Evolutionary conservation across 768 basidiomycete genomes (phyloP).

Genomic region (Hericium coralloides): DNA sequence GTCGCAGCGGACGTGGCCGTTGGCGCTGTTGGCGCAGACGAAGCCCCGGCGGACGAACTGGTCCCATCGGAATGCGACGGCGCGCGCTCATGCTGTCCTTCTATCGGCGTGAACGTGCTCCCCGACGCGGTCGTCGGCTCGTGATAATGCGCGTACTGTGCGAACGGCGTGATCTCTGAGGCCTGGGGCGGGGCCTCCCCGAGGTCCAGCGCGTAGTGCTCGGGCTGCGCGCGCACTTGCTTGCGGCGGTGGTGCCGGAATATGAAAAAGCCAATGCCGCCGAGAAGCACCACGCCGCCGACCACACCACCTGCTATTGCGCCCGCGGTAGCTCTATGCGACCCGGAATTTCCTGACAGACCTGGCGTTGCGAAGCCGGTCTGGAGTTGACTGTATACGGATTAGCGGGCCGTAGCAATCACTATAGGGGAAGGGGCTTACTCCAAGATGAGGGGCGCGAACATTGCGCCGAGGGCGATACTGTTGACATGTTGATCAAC

Average conservation of each 20-base stretch:
- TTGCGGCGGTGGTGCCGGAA: background rate
- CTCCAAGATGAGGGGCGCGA: constrained; percentile 4
- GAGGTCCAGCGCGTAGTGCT: background rate
- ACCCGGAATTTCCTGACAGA: too few species aligned
- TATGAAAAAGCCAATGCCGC: background rate
- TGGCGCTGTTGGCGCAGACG: background rate
- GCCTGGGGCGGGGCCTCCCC: background rate
- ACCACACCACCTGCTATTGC: constrained; percentile 2
- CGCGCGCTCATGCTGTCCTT: too few species aligned
- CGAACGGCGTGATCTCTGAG: background rate
- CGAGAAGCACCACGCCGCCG: background rate
- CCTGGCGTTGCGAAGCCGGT: too few species aligned
- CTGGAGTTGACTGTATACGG: too few species aligned
- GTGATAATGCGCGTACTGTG: background rate
- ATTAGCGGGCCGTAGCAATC: too few species aligned
- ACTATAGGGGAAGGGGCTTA: background rate
- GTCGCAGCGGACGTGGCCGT: background rate
- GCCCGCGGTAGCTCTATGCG: background rate
- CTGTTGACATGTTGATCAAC: background rate
- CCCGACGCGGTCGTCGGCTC: background rate
- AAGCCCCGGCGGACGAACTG: too few species aligned
- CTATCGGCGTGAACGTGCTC: too few species aligned
- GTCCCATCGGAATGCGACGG: too few species aligned
- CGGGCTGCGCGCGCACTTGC: background rate
- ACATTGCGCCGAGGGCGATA: constrained; percentile 7